Evolutionary conservation across 331 rosid species (phyloP).

Genomic region (Pyracantha coccinea): DNA sequence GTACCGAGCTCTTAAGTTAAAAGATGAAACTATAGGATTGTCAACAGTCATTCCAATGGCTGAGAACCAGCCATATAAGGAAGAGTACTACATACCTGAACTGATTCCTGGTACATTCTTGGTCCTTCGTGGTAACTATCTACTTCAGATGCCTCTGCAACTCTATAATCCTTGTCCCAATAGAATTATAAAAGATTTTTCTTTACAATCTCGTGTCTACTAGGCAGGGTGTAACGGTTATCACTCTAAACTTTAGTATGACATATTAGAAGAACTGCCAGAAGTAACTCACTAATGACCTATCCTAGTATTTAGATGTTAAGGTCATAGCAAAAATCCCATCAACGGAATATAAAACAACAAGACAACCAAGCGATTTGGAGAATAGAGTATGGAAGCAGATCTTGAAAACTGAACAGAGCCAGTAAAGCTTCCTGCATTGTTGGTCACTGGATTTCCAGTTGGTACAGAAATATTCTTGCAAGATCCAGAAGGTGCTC

Average conservation of each 20-base stretch:
- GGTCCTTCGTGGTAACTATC: constrained; percentile 29
- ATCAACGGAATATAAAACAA: constrained; percentile 38
- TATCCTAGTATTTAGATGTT: constrained; percentile 16
- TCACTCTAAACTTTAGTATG: constrained; percentile 17
- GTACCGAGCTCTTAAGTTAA: neutral
- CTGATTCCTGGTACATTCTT: constrained; percentile 14
- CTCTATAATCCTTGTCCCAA: constrained; percentile 30
- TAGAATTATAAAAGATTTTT: constrained; percentile 16
- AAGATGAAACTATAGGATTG: neutral
- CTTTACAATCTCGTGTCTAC: constrained; percentile 22
- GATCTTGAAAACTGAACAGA: constrained; percentile 79
- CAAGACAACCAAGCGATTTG: constrained; percentile 24
- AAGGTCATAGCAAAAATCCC: constrained; percentile 25
- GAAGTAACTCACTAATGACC: constrained; percentile 25
- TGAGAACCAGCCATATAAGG: constrained; percentile 9
- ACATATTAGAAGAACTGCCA: constrained; percentile 22
- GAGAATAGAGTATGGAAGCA: constrained; percentile 36
- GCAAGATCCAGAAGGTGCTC: constrained; percentile 84
- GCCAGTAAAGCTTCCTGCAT: constrained; percentile 74
- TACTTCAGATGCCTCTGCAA: constrained; percentile 27
- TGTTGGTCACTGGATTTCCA: constrained; percentile 46
- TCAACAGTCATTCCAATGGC: neutral
- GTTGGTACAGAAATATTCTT: constrained; percentile 59
- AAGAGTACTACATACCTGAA: constrained; percentile 38
- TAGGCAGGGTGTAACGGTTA: constrained; percentile 24